Evolutionary conservation across 352 stramenopile species (phyloP).

Genomic region (Albugo laibachii): DNA sequence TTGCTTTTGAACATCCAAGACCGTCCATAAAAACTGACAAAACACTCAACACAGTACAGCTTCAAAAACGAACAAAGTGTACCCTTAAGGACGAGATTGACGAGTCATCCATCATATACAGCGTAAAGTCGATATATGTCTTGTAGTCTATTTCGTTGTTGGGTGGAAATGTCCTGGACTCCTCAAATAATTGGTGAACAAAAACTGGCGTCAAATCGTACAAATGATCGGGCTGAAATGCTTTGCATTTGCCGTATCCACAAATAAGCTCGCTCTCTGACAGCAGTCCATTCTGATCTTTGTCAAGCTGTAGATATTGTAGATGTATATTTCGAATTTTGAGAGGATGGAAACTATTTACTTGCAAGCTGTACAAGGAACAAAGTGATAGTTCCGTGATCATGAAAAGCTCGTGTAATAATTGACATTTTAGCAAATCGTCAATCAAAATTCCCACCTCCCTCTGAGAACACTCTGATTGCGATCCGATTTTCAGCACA

Average conservation of each 20-base stretch:
- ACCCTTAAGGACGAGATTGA: slow-evolving; percentile 23
- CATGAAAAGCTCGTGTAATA: slow-evolving; percentile 22
- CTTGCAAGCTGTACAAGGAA: slow-evolving; percentile 10
- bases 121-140: slow-evolving; percentile 36
- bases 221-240: slow-evolving; percentile 30
- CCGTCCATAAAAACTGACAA: slow-evolving; percentile 35
- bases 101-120: slow-evolving; percentile 20
- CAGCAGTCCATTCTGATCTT: slow-evolving; percentile 33
- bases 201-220: slow-evolving; percentile 38
- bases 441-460: slow-evolving; percentile 12
- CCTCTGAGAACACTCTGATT: not conserved
- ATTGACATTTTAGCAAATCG: slow-evolving; percentile 14
- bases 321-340: slow-evolving; percentile 21
- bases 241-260: slow-evolving; percentile 41
- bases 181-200: slow-evolving; percentile 28
- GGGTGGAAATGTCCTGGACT: slow-evolving; percentile 20
- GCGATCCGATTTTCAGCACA: slow-evolving; percentile 9
- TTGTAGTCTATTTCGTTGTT: slow-evolving; percentile 39
- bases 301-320: slow-evolving; percentile 45
- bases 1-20: slow-evolving; percentile 51
- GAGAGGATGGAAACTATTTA: slow-evolving; percentile 16
- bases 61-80: slow-evolving; percentile 1
- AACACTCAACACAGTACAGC: not conserved
- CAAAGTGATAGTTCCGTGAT: slow-evolving; percentile 15
- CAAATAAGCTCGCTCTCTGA: slow-evolving; percentile 18